Conservation (phyloP, 352 stramenopile species). For the Blastocystis sp. region DNA sequence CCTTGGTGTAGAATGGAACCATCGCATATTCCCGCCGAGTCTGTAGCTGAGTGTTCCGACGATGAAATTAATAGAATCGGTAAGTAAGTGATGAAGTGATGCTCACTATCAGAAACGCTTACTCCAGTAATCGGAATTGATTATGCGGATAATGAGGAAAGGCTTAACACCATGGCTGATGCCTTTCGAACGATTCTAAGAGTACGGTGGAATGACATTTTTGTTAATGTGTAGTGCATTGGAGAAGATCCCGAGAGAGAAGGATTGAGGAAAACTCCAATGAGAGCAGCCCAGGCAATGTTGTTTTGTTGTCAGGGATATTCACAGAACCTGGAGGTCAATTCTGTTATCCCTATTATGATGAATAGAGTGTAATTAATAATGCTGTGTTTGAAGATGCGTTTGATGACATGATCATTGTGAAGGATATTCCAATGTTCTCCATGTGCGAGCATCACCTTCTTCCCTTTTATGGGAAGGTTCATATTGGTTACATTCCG, state of each 20-base stretch:
- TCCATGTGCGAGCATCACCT: slow-evolving; percentile 99
- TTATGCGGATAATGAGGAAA: slow-evolving; percentile 72
- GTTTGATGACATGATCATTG: slow-evolving; percentile 95
- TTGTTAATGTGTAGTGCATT: slow-evolving; percentile 66
- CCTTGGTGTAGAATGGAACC: not conserved
- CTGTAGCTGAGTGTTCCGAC: slow-evolving; percentile 24
- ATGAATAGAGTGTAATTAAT: slow-evolving; percentile 77
- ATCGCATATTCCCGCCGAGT: not conserved
- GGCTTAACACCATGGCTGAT: slow-evolving; percentile 68
- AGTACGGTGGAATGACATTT: not conserved
- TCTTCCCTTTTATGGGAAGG: slow-evolving; percentile 94
- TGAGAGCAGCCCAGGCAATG: slow-evolving; percentile 89
- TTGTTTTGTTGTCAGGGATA: slow-evolving; percentile 92
- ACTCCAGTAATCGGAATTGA: slow-evolving; percentile 64
- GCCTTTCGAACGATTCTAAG: slow-evolving; percentile 57
- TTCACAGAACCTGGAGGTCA: slow-evolving; percentile 72
- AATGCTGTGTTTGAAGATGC: slow-evolving; percentile 90
- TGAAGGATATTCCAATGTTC: slow-evolving; percentile 96
- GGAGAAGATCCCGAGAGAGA: slow-evolving; percentile 87
- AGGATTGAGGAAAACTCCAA: slow-evolving; percentile 87
- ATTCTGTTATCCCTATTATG: not conserved
- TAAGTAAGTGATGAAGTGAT: not conserved
- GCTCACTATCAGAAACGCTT: slow-evolving; percentile 1
- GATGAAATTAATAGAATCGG: slow-evolving; percentile 51
- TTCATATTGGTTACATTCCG: slow-evolving; percentile 82